Base-by-base conservation (phyloP, 208 protist species). In the Trypanosoma boissoni region DNA sequence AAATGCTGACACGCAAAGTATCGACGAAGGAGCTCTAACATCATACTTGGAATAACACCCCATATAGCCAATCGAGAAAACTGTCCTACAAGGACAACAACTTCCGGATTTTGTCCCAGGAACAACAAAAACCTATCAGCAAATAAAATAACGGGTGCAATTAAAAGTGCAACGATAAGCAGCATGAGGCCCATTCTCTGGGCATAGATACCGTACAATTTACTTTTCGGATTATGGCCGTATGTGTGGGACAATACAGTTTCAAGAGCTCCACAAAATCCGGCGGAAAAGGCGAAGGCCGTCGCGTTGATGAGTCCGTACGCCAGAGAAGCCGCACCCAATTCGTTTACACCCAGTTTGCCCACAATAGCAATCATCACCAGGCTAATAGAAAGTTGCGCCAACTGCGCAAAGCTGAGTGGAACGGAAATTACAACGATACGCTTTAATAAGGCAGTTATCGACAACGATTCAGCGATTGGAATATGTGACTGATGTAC, bases 1-100 rank as follows among this genome's bases (percentile, higher is more conserved):
- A 91, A 52, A 56, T 88, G 70, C 66, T 94, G 78, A 56, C 83
- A 86, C 0, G 83, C 80, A 56, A 81, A 94, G 64, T 91, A 94
- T 39, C 86, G 80, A 24, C 86, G 77, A 54, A 94, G 63, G 34
- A 94, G 49, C 61, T 91, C 83, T 32, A 94, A 64, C 67, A 86
- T 42, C 80, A 86, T 94, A 24, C 67, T 56, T 2, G 78, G 76
- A 44, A 83, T 85, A 46, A 84, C 59, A n/a, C 75, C 80, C 58
- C 82, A 78, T 18, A 86, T 54, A 5, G 75, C 67, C 41, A 78
- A 58, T 21, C 69, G 80, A 42, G 76, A 88, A 53, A 87, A 94
- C 37, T 63, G n/a, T 14, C 83, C 80, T 3, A 74, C 80, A 56
- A 66, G 76, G 14, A 65, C 46, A 12, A 76, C 63, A n/a, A 91